Base-by-base conservation (phyloP, 768 basidiomycete species). In the Naganishia randhawae region DNA sequence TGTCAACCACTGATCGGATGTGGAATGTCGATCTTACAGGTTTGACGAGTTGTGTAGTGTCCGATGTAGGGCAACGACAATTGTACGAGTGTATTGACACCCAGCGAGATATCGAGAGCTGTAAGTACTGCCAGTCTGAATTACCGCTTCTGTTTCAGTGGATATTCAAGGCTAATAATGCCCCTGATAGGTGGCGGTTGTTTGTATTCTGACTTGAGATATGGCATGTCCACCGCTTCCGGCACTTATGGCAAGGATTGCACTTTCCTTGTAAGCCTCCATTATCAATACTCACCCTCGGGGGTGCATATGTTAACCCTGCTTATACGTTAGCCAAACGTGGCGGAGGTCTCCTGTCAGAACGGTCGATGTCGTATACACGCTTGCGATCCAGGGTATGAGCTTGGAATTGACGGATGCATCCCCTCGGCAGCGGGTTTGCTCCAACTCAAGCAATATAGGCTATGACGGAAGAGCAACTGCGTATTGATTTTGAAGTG, bases 361-460 rank as follows among this genome's bases (percentile, higher is more conserved):
- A 7, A 8, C 50, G 50, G 50, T 9, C 50, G 50, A 16, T 50
- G 50, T n/a, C 8, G 19, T 16, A 50, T 50, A 9, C 19, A 50
- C n/a, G 50, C 50, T 50, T 50, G 50, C 27, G 50, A 50, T 25
- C 50, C 19, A 25, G 50, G 50, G 19, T 50, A 50, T n/a, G 50
- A 50, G 50, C n/a, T 50, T 8, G 50, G 50, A 19, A 25, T 19
- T n/a, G 50, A 25, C 8, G 50, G 27, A n/a, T 50, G 50, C 27
- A 25, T 50, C 7, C 10, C 50, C 10, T 50, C 50, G 8, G 50
- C n/a, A 7, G 50, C 8, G 7, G 50, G 50, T 19, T 25, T 50
- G 9, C 27, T n/a, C 8, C 50, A 9, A 25, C 19, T 9, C 8
- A 50, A 50, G 7, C 8, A n/a, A 25, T 50, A 50, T n/a, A 9